These are phyloP conservation scores for Fragaria ananassa DNA, from an alignment of 306 rosid genomes.

Conservation along the genomic window DNA sequence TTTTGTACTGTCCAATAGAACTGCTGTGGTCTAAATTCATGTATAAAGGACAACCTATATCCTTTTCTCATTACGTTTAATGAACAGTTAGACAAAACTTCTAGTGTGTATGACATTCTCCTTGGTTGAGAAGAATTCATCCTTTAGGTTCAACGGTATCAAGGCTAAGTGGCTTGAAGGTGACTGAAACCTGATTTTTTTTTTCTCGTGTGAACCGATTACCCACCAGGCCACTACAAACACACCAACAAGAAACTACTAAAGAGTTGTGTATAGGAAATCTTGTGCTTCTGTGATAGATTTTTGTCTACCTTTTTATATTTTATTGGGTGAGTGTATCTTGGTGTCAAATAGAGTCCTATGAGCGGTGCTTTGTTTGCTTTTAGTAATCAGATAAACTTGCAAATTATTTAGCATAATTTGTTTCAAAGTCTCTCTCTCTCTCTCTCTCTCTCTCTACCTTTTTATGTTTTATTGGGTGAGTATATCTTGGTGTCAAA, in stretches of 20 bases:
- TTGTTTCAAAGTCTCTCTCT: not conserved
- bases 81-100: not conserved
- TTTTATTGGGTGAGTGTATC: not conserved
- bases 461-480: not conserved
- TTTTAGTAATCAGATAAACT: not conserved
- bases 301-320: not conserved
- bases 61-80: not conserved
- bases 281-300: not conserved
- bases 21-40: not conserved
- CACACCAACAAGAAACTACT: not conserved
- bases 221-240: not conserved
- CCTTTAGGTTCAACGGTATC: not conserved
- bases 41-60: not conserved
- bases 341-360: not conserved
- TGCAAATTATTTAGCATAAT: not conserved
- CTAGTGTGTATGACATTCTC: not conserved
- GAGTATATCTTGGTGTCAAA: not conserved
- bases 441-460: not conserved
- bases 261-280: not conserved
- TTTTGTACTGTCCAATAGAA: not conserved
- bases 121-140: not conserved
- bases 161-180: not conserved
- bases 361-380: not conserved
- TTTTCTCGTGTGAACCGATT: not conserved
- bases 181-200: not conserved